Percentiles rank a stretch among this genome's conserved stretches.
Evolutionary conservation across 805 yeast species (phyloP).

Genomic region (Pichia sporocuriosa): DNA sequence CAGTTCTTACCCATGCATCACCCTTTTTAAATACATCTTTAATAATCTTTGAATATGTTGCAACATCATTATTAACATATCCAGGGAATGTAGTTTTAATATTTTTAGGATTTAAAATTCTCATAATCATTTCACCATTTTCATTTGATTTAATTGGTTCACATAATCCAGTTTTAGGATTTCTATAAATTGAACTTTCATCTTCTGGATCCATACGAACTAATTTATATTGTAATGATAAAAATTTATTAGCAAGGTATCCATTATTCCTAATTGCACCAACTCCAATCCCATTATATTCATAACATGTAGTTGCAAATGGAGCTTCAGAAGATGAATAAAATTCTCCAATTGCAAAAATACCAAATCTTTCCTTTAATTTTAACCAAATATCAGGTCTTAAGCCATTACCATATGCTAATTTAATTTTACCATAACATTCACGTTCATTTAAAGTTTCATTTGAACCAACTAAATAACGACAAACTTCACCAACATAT

Average conservation of each 20-base stretch:
- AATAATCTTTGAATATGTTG: constrained; percentile 69
- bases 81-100: constrained; percentile 84
- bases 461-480: constrained; percentile 58
- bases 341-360: constrained; percentile 77
- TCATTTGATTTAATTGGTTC: constrained; percentile 47
- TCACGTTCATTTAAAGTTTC: constrained; percentile 20
- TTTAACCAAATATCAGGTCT: constrained; percentile 83
- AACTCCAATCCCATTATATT: constrained; percentile 51
- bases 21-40: constrained; percentile 74
- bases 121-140: constrained; percentile 86
- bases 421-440: constrained; percentile 35
- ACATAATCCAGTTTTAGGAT: constrained; percentile 59
- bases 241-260: constrained; percentile 60
- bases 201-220: constrained; percentile 79
- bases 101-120: constrained; percentile 51
- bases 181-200: constrained; percentile 62
- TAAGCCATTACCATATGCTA: constrained; percentile 88
- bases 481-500: constrained; percentile 92
- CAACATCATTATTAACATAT: constrained; percentile 71
- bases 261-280: constrained; percentile 83
- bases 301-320: constrained; percentile 75
- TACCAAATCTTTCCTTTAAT: constrained; percentile 70
- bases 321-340: constrained; percentile 94
- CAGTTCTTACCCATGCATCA: constrained; percentile 87
- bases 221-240: constrained; percentile 48